Evolutionary conservation across 2,329 filamentous ascomycete species (phyloP), one percentile per base, ranked within the genome.

Genomic region (Calonectria pseudoturangicola): DNA sequence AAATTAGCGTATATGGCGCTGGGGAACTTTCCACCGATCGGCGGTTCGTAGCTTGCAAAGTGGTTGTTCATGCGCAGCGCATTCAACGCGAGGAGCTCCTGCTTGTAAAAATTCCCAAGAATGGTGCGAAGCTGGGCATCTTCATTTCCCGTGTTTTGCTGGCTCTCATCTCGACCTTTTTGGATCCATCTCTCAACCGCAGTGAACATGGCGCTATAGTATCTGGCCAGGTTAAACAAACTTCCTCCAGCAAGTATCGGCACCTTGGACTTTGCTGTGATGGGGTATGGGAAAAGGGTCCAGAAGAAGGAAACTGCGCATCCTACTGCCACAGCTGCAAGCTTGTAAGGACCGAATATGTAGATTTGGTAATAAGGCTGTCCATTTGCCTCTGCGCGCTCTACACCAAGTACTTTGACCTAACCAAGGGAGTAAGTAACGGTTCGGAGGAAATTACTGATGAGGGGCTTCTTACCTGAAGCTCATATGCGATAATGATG

Each of bases 291-390:
- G 51, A 74, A 72, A 15, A 74, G 60, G 51, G 70, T 71, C 72
- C 72, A 74, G 39, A 74, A 72, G 54, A 74, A 72, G 13, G 72
- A 72, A 18, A 66, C 69, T 16, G 66, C 45, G 12, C 72, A 72
- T 21, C 72, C 72, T 4, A 72, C 62, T 10, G 66, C 69, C 15
- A 74, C 72, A 3, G 65, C 65, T 28, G 66, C 65, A n/a, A 74
- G 72, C 47, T 72, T 69, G 30, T 72, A 69, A 9, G 72, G 72
- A 4, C 69, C 72, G 21, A 74, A 72, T 7, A 66, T 28, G 21
- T 74, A 74, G 21, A 74, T 72, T 15, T 69, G 72, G 33, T 68
- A 72, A 21, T 73, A 73, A 13, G 72, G 68, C 21, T 73, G 72
- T 5, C 69, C 72, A 25, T 60, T 68, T 27, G 66, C 65, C 30